Evolutionary conservation across 2,329 filamentous ascomycete genomes (phyloP), one percentile per base, ranked within the genome.

Genomic region (Fusarium torreyae): DNA sequence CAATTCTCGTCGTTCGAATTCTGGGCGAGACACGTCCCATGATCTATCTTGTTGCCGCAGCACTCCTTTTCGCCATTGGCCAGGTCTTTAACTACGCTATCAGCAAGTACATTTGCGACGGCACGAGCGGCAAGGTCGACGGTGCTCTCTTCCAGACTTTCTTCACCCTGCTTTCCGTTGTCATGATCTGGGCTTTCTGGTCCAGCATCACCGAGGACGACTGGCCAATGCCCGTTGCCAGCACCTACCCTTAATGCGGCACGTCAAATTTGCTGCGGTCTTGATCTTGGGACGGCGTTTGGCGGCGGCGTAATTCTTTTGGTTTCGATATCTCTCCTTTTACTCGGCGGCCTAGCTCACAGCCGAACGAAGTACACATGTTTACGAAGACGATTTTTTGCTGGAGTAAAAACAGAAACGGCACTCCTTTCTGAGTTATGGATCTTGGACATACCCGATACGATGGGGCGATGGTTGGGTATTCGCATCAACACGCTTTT

Each of bases 181-280:
- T 93, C 18, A 89, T 89, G 81, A 83, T 98, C 69, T 99, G 96
- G 94, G 81, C 93, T 59, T 99, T 99, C 85, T 99, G 96, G 96
- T 97, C 94, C 46, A 98, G 94, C 82, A 99, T 99, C 75, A 99
- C 96, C 17, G 96, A 99, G 81, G 96, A 99, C 76, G 95, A 98
- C 83, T 99, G 96, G 96, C 94, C 94, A 18, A 86, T 87, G 80
- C 82, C 85, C 34, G 80, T 79, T 11, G 78, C 79, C 57, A 77
- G 72, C 45, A 72, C 80, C 52, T 86, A 86, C 69, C 80, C 82
- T 50, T 76, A 66, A 72, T 56, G 33, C 34, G 49, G 56, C 28
- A 34, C 34, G 17, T 49, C 44, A 26, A 20, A 26, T 51, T 65
- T 48, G 60, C 53, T 51, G 62, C 46, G 50, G 53, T 67, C 31